A percentile compares a stretch with the other conserved stretches of the same genome.
phyloP scores from a whole-genome alignment of 2,329 filamentous ascomycete species.

The Fusarium praegraminearum region DNA sequence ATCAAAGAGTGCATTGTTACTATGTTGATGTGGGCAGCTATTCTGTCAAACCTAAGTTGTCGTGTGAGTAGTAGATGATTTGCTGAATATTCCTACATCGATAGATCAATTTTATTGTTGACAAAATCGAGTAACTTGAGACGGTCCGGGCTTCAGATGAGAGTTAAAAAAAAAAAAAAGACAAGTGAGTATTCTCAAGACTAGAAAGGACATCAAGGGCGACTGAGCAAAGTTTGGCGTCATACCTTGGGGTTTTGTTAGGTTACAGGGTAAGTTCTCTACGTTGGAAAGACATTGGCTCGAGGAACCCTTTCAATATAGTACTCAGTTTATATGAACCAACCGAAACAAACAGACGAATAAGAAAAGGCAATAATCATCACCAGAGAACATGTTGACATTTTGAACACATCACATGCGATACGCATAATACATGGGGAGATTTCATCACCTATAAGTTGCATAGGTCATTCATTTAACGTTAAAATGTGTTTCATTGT shows the following conservation, averaged over 20 bases:
- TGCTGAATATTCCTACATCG: too few species aligned
- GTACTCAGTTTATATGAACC: background rate
- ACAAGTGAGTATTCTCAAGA: background rate
- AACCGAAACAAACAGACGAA: background rate
- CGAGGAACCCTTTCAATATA: background rate
- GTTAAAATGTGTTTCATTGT: slow-evolving; percentile 37
- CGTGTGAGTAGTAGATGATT: too few species aligned
- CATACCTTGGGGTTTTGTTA: background rate
- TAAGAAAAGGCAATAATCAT: background rate
- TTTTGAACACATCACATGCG: background rate
- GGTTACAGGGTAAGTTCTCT: background rate
- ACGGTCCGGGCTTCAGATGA: too few species aligned
- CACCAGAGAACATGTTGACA: background rate
- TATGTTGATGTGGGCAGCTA: too few species aligned
- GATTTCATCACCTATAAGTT: background rate
- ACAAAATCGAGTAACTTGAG: too few species aligned
- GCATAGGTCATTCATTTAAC: slow-evolving; percentile 8
- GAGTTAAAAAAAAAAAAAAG: too few species aligned
- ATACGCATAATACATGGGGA: background rate
- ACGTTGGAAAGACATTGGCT: background rate
- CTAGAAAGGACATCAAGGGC: background rate
- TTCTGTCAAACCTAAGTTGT: too few species aligned
- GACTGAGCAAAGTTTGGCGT: background rate
- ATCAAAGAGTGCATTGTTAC: too few species aligned
- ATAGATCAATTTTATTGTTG: too few species aligned